Evolutionary conservation across 2,329 filamentous ascomycete genomes (phyloP).

Genomic region (Fusarium falciforme): DNA sequence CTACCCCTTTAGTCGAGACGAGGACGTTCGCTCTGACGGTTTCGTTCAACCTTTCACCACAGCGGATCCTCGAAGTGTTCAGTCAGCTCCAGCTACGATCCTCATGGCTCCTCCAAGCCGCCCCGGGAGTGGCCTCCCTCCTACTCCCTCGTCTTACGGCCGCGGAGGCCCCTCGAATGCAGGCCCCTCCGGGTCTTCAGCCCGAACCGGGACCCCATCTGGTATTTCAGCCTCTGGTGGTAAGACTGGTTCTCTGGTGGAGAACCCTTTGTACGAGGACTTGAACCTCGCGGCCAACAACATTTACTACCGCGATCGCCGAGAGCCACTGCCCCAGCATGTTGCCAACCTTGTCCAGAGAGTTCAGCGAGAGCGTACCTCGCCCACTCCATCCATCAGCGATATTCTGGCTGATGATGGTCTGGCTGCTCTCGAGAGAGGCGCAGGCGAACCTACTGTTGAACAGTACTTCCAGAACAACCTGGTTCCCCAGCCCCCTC

Average conservation of each 20-base stretch:
- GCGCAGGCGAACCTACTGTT: background rate
- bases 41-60: background rate
- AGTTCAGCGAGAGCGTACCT: background rate
- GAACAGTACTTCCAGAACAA: background rate
- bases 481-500: background rate
- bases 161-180: background rate
- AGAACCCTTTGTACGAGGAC: background rate
- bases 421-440: background rate
- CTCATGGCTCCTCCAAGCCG: background rate
- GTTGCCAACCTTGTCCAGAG: background rate
- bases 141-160: background rate
- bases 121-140: background rate
- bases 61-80: background rate
- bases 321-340: background rate
- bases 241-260: background rate
- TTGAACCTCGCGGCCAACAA: background rate
- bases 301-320: background rate
- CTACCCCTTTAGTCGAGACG: background rate
- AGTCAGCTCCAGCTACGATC: conserved; percentile 10
- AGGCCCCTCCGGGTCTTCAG: background rate
- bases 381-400: background rate
- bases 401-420: background rate
- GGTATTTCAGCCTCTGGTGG: background rate
- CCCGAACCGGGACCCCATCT: background rate
- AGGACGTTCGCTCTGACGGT: background rate